These are phyloP conservation scores for Spinacia oleracea DNA, from an alignment of 179 eudicot genomes.

Conservation along the genomic window DNA sequence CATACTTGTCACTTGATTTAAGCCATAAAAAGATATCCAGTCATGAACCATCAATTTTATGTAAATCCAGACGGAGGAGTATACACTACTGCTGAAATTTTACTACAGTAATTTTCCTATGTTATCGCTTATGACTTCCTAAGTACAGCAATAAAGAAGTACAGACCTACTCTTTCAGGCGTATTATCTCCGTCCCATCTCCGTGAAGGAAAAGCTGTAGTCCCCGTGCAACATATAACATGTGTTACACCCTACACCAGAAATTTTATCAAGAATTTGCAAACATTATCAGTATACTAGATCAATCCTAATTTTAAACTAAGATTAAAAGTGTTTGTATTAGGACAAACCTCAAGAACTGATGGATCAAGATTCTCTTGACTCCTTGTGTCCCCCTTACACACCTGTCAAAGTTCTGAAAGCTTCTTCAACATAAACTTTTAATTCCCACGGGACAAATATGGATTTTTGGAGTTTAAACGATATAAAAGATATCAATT, in stretches of 20 bases:
- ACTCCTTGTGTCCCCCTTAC: conserved; percentile 79
- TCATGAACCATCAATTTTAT: not conserved
- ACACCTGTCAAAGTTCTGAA: conserved; percentile 56
- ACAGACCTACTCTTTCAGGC: conserved; percentile 90
- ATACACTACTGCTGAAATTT: not conserved
- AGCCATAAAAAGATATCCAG: not conserved
- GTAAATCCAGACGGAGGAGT: too few relatives aligned
- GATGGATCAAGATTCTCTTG: conserved; percentile 70
- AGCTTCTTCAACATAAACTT: conserved; percentile 26
- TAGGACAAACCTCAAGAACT: conserved; percentile 68
- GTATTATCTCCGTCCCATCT: conserved; percentile 98
- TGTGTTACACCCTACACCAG: conserved; percentile 79
- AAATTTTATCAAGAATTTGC: conserved; percentile 14
- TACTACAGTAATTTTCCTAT: not conserved
- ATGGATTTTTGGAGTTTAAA: not conserved
- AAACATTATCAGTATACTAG: not conserved
- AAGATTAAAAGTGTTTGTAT: not conserved
- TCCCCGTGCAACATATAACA: conserved; percentile 96
- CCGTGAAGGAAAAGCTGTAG: conserved; percentile 96
- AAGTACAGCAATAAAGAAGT: conserved; percentile 3
- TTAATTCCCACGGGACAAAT: not conserved
- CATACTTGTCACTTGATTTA: not conserved
- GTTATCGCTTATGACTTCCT: not conserved
- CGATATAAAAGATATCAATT: not conserved
- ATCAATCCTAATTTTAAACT: conserved; percentile 2